Evolutionary conservation across 2,329 filamentous ascomycete species (phyloP).

Genomic region (Ceratocystis papillata): DNA sequence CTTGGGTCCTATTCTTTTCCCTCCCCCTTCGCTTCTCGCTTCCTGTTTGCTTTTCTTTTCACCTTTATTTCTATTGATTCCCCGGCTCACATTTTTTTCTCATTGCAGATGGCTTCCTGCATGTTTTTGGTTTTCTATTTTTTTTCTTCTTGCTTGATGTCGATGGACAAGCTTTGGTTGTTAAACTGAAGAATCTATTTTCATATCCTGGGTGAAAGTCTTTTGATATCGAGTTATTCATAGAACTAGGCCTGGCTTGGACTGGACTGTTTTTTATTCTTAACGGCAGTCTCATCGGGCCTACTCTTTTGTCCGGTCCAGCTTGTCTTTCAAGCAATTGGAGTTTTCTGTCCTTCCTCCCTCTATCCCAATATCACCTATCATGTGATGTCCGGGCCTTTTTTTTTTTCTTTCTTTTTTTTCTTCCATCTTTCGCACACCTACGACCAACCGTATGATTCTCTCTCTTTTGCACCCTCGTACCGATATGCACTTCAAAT

Average conservation of each 20-base stretch:
- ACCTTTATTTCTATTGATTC: conserved; percentile 13
- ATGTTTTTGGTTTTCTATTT: conserved; percentile 10
- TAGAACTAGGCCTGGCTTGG: background rate
- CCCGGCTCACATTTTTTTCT: conserved; percentile 6
- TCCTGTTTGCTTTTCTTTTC: conserved; percentile 2
- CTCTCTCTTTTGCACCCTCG: conserved; percentile 7
- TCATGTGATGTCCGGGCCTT: conserved; percentile 9
- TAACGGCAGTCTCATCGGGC: background rate
- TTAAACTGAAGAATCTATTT: background rate
- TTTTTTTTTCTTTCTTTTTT: conserved; percentile 13
- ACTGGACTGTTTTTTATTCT: background rate
- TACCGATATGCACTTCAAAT: background rate
- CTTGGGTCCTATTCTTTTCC: background rate
- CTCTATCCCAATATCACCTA: conserved; percentile 3
- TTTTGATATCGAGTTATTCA: conserved; percentile 9
- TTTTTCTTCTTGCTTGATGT: conserved; percentile 14
- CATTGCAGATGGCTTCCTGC: background rate
- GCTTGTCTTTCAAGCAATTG: conserved; percentile 7
- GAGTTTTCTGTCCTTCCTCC: conserved; percentile 10
- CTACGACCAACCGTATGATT: conserved; percentile 5
- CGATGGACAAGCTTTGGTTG: background rate
- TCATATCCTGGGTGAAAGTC: background rate
- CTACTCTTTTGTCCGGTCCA: background rate
- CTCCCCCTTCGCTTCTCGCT: background rate
- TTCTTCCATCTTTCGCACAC: conserved; percentile 4